These are phyloP conservation scores for Trichoderma lentiforme DNA, from an alignment of 2,329 filamentous ascomycete species.

Conservation along the genomic window DNA sequence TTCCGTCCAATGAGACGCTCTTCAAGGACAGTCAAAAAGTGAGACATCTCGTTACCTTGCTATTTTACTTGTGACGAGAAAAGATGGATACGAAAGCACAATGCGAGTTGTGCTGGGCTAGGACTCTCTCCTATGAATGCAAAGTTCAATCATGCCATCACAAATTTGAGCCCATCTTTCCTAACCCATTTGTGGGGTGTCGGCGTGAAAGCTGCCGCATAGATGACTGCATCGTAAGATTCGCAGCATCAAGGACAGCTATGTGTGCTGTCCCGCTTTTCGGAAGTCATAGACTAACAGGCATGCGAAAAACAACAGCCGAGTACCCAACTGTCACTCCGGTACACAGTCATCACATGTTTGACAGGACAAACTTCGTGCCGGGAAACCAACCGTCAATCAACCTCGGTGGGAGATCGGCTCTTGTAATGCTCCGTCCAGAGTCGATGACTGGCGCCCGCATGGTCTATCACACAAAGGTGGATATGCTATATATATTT, in stretches of 20 bases:
- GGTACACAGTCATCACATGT: neutral
- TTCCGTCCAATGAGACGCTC: no score
- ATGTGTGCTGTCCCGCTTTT: neutral
- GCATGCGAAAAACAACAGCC: neutral
- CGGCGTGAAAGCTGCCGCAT: neutral
- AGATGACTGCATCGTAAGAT: neutral
- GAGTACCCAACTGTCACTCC: neutral
- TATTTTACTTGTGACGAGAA: neutral
- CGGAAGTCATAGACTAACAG: neutral
- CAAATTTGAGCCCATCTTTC: neutral
- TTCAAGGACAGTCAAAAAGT: neutral
- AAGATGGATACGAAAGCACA: neutral
- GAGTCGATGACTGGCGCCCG: neutral
- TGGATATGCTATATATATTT: neutral
- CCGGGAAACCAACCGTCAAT: neutral
- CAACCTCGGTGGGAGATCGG: neutral
- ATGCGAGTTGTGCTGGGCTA: neutral
- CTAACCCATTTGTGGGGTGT: neutral
- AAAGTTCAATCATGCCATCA: neutral
- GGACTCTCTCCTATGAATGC: neutral
- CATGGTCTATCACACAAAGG: neutral
- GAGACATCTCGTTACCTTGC: neutral
- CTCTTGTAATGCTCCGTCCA: neutral
- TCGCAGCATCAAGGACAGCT: neutral
- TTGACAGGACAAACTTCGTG: neutral